A percentile compares a stretch with the other conserved stretches of the same genome.
Conservation (phyloP, 164 flowering plant species). For the Nymphaea colorata region DNA sequence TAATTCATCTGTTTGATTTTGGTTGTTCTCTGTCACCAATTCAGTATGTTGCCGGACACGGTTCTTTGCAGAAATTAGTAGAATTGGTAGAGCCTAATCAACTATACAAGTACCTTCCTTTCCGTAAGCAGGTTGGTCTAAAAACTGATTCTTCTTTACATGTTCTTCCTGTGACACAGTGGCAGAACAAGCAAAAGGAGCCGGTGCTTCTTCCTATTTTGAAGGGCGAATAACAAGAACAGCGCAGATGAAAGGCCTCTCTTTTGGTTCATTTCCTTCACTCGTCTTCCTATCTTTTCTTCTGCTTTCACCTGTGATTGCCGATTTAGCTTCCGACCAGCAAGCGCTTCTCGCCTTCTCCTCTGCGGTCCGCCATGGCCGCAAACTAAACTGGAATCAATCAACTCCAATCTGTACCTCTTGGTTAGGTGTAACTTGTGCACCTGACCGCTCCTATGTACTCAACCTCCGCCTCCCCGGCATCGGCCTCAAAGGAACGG, state of each 20-base stretch:
- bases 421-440: slow-evolving; percentile 63
- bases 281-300: background rate
- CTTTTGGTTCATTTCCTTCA: background rate
- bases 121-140: too few relatives aligned
- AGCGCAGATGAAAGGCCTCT: background rate
- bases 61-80: background rate
- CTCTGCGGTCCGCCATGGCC: slow-evolving; percentile 37
- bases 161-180: background rate
- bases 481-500: slow-evolving; percentile 41
- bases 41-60: background rate
- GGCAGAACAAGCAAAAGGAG: background rate
- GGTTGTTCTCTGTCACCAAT: background rate
- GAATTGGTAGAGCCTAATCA: too few relatives aligned
- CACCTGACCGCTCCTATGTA: slow-evolving; percentile 24
- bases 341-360: slow-evolving; percentile 60
- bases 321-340: slow-evolving; percentile 46
- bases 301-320: slow-evolving; percentile 3
- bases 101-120: too few relatives aligned
- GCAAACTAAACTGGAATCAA: slow-evolving; percentile 49
- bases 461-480: slow-evolving; percentile 46
- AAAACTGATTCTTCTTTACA: background rate
- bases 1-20: background rate
- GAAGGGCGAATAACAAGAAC: background rate
- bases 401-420: slow-evolving; percentile 36
- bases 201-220: background rate